Base-by-base conservation (phyloP, 2,329 filamentous ascomycete species). In the Epichloe sp. region DNA sequence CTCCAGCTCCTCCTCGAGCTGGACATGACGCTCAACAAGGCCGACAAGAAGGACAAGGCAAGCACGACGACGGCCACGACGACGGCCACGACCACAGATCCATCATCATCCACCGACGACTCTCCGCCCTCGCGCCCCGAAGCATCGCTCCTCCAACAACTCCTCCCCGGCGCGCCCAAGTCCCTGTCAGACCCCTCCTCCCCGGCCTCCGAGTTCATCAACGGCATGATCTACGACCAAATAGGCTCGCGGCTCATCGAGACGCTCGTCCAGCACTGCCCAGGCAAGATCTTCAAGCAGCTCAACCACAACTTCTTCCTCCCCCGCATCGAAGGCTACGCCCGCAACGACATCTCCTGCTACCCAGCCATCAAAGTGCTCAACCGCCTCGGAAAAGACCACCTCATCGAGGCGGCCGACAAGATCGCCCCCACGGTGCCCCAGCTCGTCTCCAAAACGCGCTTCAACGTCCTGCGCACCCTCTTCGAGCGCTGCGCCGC, bases 171-270 rank as follows among this genome's bases (percentile, higher is more conserved):
- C 48, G 87, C 77, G 0, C 78, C 78, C 1, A 66, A 85, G 48
- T 82, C 86, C 0, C 78, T 94, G 19, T 76, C 77, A 34, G 85
- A 91, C 55, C 80, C 80, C 15, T 80, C 80, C 2, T 86, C 87
- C 36, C 85, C 83, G 47, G 85, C 86, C 4, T 77, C 80, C 11
- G 73, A 77, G 15, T 95, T 97, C 63, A 78, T 97, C 63, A 89
- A 86, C 60, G 83, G 86, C 51, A 79, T 97, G 63, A 74, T 96
- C 26, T 97, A 96, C 66, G 89, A 97, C 62, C 77, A 85, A 2
- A 83, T 97, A 48, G 93, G 93, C 15, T 96, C 91, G 3, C 84
- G 91, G 44, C 75, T 98, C 2, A 75, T 97, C 21, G 93, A 98
- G 69, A 88, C 84, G 0, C 83, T 98, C 55, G 79, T 96, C 56